phyloP scores from a whole-genome alignment of 1,284 basidiomycete genomes.

The Stereum hirsutum region DNA sequence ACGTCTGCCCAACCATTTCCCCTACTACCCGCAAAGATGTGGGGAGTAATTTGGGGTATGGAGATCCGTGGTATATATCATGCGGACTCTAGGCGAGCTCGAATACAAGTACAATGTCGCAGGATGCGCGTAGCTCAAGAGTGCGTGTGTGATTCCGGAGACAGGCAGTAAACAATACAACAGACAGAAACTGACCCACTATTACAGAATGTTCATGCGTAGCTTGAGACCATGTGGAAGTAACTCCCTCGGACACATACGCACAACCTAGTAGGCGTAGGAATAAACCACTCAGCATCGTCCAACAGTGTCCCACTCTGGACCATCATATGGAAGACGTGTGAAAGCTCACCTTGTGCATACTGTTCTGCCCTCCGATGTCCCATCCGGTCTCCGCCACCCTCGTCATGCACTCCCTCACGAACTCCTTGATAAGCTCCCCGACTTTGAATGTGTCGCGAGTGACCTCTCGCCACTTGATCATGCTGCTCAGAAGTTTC shows the following conservation, averaged over 20 bases:
- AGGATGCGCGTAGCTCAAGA: no score
- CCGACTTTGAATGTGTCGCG: slow-evolving; percentile 54
- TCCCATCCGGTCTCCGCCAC: slow-evolving; percentile 80
- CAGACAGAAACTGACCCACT: background rate
- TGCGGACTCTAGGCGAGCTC: slow-evolving; percentile 13
- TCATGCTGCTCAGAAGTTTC: slow-evolving; percentile 68
- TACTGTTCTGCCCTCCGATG: slow-evolving; percentile 71
- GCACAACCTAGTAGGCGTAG: slow-evolving; percentile 29
- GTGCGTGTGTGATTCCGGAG: no score
- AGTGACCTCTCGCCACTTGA: slow-evolving; percentile 70
- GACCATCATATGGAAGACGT: slow-evolving; percentile 28
- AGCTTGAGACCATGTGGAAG: slow-evolving; percentile 16
- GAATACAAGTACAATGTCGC: slow-evolving; percentile 11
- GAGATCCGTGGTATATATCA: slow-evolving; percentile 5
- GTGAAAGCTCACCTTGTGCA: slow-evolving; percentile 53
- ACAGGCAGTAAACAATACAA: no score
- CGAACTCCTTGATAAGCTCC: slow-evolving; percentile 46
- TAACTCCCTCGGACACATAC: slow-evolving; percentile 35
- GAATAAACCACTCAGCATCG: slow-evolving; percentile 1
- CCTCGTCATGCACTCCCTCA: slow-evolving; percentile 55
- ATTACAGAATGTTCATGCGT: slow-evolving; percentile 7
- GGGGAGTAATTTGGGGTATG: no score
- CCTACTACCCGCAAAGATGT: no score
- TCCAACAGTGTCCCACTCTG: background rate
- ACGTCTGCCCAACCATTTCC: no score